Conservation (phyloP, 164 flowering plant species). For the Vitis rupestris region DNA sequence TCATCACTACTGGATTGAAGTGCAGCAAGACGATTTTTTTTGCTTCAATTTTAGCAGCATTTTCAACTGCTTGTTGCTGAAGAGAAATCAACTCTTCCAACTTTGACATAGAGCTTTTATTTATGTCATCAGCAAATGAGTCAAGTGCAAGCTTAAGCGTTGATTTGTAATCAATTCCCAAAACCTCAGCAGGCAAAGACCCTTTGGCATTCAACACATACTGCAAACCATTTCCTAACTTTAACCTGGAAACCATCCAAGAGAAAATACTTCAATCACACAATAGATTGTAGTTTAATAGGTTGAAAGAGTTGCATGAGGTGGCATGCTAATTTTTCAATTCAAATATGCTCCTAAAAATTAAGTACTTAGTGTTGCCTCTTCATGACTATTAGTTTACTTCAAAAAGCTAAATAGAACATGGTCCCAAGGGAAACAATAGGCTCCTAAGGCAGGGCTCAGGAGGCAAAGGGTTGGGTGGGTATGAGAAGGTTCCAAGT, state of each 20-base stretch:
- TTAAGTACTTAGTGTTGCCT: no score
- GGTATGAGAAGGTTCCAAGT: no score
- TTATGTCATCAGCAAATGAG: slow-evolving; percentile 29
- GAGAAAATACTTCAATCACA: not conserved
- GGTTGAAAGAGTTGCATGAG: not conserved
- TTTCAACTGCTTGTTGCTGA: slow-evolving; percentile 58
- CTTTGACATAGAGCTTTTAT: slow-evolving; percentile 22
- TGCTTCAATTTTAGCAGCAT: slow-evolving; percentile 47
- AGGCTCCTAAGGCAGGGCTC: no score
- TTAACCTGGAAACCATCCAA: slow-evolving; percentile 48
- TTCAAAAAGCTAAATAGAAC: no score
- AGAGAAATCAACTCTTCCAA: slow-evolving; percentile 41
- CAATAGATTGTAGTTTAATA: not conserved
- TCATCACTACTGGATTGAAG: slow-evolving; percentile 62
- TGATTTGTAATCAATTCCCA: slow-evolving; percentile 79
- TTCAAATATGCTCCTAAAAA: no score
- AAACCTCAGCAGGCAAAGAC: slow-evolving; percentile 56
- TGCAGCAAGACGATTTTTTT: slow-evolving; percentile 41
- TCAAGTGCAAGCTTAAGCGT: slow-evolving; percentile 62
- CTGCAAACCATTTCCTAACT: slow-evolving; percentile 62
- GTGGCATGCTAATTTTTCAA: no score
- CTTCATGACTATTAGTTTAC: no score
- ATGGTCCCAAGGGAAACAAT: no score
- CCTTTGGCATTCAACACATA: slow-evolving; percentile 63
- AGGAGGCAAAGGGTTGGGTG: no score